A percentile compares a stretch with the other conserved stretches of the same genome.
phyloP scores from a whole-genome alignment of 148 eudicot genomes.

The Chenopodium album region DNA sequence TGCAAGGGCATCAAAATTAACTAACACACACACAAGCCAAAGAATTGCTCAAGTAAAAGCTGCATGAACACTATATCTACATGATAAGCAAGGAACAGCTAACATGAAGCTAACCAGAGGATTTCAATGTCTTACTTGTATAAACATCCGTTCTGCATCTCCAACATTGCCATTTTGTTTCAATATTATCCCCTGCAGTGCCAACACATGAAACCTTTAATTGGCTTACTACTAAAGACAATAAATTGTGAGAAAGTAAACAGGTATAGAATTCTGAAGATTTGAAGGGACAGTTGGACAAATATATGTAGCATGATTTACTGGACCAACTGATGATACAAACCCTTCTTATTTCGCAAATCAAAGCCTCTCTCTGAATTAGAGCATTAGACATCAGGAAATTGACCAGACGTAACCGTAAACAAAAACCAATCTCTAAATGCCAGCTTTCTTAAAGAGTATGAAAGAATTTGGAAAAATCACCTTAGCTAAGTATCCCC shows the following conservation, averaged over 20 bases:
- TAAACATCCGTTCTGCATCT: conserved; percentile 95
- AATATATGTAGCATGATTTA: background rate
- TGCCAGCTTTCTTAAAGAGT: background rate
- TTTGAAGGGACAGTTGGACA: background rate
- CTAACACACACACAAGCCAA: background rate
- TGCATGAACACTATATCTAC: background rate
- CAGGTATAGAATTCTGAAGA: background rate
- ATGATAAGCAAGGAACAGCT: background rate
- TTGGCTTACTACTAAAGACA: background rate
- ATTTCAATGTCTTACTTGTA: conserved; percentile 57
- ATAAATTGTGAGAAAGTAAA: background rate
- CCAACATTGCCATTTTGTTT: conserved; percentile 80
- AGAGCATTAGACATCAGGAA: background rate
- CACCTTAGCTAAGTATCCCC: conserved; percentile 95
- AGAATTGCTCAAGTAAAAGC: background rate
- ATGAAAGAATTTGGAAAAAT: background rate
- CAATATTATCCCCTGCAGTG: conserved; percentile 83
- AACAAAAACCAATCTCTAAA: background rate
- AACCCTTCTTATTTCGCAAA: background rate
- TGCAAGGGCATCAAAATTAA: background rate
- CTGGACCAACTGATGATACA: background rate
- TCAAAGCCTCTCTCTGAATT: too few species aligned
- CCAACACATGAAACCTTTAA: conserved; percentile 11
- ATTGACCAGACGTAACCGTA: background rate
- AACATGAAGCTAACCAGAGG: background rate